Conservation (phyloP, 2,329 filamentous ascomycete species). For the Laburnicola sp. region DNA sequence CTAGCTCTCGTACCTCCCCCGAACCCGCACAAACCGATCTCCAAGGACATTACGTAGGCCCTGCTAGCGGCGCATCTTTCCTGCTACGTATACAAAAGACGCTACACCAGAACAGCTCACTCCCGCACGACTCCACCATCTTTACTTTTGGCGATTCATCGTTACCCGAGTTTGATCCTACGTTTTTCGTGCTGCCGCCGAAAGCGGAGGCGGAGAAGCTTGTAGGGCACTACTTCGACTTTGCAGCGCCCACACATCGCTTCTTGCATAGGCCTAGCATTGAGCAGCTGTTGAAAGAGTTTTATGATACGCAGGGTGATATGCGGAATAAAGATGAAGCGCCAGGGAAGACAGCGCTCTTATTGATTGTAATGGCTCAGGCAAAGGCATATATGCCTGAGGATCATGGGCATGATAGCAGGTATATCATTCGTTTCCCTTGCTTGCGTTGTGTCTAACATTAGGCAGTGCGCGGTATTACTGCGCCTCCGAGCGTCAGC, state of each 20-base stretch:
- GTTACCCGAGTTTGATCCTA: constrained; percentile 50
- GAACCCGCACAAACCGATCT: constrained; percentile 52
- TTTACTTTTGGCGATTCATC: constrained; percentile 57
- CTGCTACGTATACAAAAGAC: constrained; percentile 55
- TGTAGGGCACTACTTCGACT: constrained; percentile 61
- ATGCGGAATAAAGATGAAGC: constrained; percentile 48
- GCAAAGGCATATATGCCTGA: constrained; percentile 50
- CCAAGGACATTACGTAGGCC: constrained; percentile 55
- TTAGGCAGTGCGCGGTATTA: constrained; percentile 47
- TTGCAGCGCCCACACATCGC: constrained; percentile 62
- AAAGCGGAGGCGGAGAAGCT: constrained; percentile 51
- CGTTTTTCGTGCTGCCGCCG: constrained; percentile 49
- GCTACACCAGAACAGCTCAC: constrained; percentile 47
- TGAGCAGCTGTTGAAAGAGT: constrained; percentile 50
- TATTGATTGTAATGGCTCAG: constrained; percentile 60
- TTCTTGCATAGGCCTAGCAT: constrained; percentile 60
- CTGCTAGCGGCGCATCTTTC: constrained; percentile 55
- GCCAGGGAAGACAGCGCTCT: constrained; percentile 50
- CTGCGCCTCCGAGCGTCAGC: constrained; percentile 48
- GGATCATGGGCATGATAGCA: constrained; percentile 30
- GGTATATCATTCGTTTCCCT: constrained; percentile 12
- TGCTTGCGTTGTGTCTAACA: constrained; percentile 11
- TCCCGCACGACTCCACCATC: constrained; percentile 50
- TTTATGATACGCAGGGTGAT: constrained; percentile 51
- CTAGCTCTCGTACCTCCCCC: constrained; percentile 48